Conservation (phyloP, 1,284 basidiomycete genomes). For the Irpex rosettiformis region DNA sequence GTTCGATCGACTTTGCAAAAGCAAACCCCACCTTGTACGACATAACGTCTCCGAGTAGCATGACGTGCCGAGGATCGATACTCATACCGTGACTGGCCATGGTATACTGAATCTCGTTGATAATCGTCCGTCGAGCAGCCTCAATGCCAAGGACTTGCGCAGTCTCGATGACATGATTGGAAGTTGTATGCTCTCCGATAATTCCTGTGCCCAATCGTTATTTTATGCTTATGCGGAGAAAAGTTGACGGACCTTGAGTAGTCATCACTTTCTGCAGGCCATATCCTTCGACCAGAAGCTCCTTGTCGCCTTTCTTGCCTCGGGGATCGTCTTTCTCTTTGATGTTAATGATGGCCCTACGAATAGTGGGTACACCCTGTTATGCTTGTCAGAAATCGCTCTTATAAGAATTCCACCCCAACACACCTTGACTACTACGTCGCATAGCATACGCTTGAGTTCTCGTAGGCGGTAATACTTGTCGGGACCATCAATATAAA, state of each 20-base stretch:
- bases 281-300: conserved; percentile 93
- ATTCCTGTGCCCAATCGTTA: conserved; percentile 60
- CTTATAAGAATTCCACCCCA: not conserved
- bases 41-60: conserved; percentile 99
- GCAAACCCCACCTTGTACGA: conserved; percentile 77
- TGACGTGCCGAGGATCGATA: conserved; percentile 98
- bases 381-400: not conserved
- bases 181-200: conserved; percentile 87
- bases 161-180: conserved; percentile 98
- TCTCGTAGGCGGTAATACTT: conserved; percentile 89
- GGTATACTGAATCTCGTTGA: conserved; percentile 96
- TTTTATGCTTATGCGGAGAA: not conserved
- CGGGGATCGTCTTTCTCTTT: conserved; percentile 76
- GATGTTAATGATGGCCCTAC: conserved; percentile 91
- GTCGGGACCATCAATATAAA: conserved; percentile 82
- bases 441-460: conserved; percentile 76
- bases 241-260: conserved; percentile 72
- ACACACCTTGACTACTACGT: conserved; percentile 84
- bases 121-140: conserved; percentile 91
- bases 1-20: not conserved
- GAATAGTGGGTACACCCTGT: conserved; percentile 81
- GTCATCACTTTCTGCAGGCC: conserved; percentile 98
- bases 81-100: conserved; percentile 99
- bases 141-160: conserved; percentile 95
- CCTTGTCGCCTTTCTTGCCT: conserved; percentile 81